phyloP scores from a whole-genome alignment of 1,284 basidiomycete species.

The Marasmius oreades region DNA sequence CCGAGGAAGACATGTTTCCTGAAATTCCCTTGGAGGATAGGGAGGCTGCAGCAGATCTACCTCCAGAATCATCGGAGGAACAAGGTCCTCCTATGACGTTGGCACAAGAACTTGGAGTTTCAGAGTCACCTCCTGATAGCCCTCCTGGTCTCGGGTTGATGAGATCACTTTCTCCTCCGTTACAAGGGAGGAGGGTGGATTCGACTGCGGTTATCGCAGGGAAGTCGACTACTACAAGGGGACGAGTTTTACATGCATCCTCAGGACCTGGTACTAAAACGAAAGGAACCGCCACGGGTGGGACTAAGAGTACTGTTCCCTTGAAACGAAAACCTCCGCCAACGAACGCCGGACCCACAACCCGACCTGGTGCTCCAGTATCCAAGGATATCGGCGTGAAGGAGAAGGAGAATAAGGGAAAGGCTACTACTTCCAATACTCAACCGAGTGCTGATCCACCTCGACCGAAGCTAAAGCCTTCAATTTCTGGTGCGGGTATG shows the following conservation, averaged over 20 bases:
- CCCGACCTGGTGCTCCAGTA: constrained; percentile 10
- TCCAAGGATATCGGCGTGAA: constrained; percentile 24
- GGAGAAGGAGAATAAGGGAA: constrained; percentile 41
- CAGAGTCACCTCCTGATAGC: constrained; percentile 34
- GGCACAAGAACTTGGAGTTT: constrained; percentile 34
- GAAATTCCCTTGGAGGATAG: constrained; percentile 8
- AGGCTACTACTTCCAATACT: constrained; percentile 13
- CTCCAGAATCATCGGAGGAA: not conserved
- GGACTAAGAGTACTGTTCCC: not conserved
- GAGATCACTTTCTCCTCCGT: constrained; percentile 28
- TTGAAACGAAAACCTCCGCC: constrained; percentile 4
- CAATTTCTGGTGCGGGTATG: constrained; percentile 14
- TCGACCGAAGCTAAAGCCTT: not conserved
- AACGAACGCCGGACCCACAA: not conserved
- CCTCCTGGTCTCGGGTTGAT: constrained; percentile 11
- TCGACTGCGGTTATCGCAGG: constrained; percentile 19
- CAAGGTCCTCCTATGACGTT: constrained; percentile 24
- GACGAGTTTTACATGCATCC: constrained; percentile 16
- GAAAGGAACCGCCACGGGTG: not conserved
- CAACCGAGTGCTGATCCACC: not conserved
- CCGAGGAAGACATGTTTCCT: constrained; percentile 24
- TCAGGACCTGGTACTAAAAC: constrained; percentile 14
- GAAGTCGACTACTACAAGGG: constrained; percentile 20
- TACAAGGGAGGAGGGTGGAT: constrained; percentile 41
- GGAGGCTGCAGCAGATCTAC: constrained; percentile 12